Evolutionary conservation across 176 grass and related monocot genomes (phyloP), one percentile per base, ranked within the genome.

Genomic region (Carex cristatella): DNA sequence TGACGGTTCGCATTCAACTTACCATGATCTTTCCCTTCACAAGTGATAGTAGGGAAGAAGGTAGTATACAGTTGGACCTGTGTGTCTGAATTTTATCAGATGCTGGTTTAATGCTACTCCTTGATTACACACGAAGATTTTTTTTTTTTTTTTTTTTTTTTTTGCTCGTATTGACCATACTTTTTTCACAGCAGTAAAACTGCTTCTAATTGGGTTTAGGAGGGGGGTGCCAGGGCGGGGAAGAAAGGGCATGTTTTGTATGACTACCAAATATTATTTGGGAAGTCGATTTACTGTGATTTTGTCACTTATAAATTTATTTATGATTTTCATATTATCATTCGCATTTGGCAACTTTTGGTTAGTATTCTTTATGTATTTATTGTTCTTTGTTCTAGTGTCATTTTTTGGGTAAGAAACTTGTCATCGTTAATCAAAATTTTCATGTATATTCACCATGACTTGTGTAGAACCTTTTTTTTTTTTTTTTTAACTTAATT

Each of bases 11-110:
- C 31, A 61, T 85, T 67, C 87, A 27, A 85, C 89, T 83, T 87
- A 94, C 19, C 91, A 90, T 27, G 86, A 94, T 70, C 18, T 94
- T 63, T 84, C 83, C 30, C 19, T 87, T 57, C 82, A 89, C 65
- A 97, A 97, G 84, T 78, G 51, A 78, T 12, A 78, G 51, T 78
- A 78, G 51, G 74, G 58, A 78, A 78, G 58, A 78, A 78, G 49
- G 51, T 57, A 69, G 48, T 78, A 56, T 51, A 56, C 74, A 35
- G 23, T 57, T 15, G 13, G 33, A 12, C 74, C 71, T 53, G 16
- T 23, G 19, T 33, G 13, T 32, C 51, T 16, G 51, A 57, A 10
- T 78, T 54, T 78, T 78, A 55, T 57, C 74, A 78, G 74, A 33
- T 32, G 13, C 7, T 10, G 51, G 74, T 51, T 78, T 57, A 57